Percentiles rank a stretch among this genome's conserved stretches.
These are phyloP conservation scores for Astragalus glycyphyllos DNA, from an alignment of 306 rosid species.

Conservation along the genomic window DNA sequence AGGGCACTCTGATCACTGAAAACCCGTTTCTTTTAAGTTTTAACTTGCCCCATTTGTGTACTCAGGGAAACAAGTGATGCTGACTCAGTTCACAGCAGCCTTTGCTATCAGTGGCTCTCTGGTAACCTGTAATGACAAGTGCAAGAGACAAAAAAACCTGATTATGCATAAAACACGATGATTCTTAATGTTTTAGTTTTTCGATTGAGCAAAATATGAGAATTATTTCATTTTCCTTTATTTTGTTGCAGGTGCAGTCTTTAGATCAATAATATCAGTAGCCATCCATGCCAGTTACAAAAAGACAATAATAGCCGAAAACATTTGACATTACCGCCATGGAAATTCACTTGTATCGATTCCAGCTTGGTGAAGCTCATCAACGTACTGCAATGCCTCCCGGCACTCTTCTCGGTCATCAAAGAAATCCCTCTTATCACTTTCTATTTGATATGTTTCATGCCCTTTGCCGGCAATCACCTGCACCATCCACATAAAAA, in stretches of 20 bases:
- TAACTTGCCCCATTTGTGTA: constrained; percentile 22
- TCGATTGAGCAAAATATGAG: neutral
- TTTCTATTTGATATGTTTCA: constrained; percentile 78
- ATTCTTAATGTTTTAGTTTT: neutral
- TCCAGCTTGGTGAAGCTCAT: constrained; percentile 97
- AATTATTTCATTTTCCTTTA: constrained; percentile 21
- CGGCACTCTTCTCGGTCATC: constrained; percentile 97
- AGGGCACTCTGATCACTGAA: constrained; percentile 21
- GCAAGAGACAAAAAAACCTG: constrained; percentile 35
- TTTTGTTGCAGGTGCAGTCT: neutral
- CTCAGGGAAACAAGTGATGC: constrained; percentile 26
- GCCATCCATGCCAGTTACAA: constrained; percentile 15
- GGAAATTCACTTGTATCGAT: constrained; percentile 98
- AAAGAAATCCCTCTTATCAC: constrained; percentile 75
- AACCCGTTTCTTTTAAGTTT: constrained; percentile 32
- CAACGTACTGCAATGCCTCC: constrained; percentile 92
- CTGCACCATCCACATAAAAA: constrained; percentile 52
- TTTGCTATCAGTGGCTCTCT: constrained; percentile 77
- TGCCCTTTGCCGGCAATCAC: constrained; percentile 98
- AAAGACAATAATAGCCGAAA: constrained; percentile 19
- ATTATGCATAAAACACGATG: constrained; percentile 34
- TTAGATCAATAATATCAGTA: neutral
- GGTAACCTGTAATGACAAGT: constrained; percentile 68
- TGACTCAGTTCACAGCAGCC: constrained; percentile 27
- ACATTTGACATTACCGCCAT: constrained; percentile 74